These are phyloP conservation scores for Beauveria sp. DNA, from an alignment of 2,329 filamentous ascomycete genomes.

Conservation along the genomic window DNA sequence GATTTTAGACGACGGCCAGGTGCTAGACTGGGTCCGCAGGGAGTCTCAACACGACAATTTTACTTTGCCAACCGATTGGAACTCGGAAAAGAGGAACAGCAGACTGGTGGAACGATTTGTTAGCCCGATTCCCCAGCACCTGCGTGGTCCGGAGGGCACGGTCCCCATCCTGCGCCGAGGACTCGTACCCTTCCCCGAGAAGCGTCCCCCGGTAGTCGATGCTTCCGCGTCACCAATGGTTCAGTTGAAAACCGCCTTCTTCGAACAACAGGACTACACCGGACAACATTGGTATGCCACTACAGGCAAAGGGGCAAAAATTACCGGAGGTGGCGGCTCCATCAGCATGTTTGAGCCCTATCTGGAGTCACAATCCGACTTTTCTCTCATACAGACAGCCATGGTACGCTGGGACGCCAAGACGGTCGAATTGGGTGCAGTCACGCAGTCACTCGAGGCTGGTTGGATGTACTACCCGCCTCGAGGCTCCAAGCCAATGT, in stretches of 20 bases:
- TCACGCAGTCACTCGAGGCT: conserved; percentile 16
- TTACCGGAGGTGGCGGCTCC: conserved; percentile 14
- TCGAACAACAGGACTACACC: conserved; percentile 5
- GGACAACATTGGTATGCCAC: conserved; percentile 17
- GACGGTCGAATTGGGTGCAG: conserved; percentile 8
- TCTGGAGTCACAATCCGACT: conserved; percentile 12
- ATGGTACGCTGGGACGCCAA: conserved; percentile 13
- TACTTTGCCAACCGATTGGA: background rate
- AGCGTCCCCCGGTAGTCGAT: conserved; percentile 7
- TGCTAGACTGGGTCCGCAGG: conserved; percentile 16
- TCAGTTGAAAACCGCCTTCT: background rate
- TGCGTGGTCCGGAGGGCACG: conserved; percentile 14
- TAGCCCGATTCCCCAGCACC: background rate
- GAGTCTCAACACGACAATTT: conserved; percentile 13
- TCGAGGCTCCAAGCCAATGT: conserved; percentile 11
- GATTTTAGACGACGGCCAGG: conserved; percentile 11
- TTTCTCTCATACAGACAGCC: conserved; percentile 17
- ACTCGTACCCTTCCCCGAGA: conserved; percentile 10
- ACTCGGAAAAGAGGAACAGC: background rate
- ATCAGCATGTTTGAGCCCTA: conserved; percentile 16
- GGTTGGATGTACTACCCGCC: conserved; percentile 17
- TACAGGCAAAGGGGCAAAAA: conserved; percentile 9
- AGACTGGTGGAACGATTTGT: background rate
- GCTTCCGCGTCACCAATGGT: background rate
- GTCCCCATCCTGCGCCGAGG: conserved; percentile 15